Base-by-base conservation (phyloP, 2,329 filamentous ascomycete species). In the Stemphylium vesicarium region DNA sequence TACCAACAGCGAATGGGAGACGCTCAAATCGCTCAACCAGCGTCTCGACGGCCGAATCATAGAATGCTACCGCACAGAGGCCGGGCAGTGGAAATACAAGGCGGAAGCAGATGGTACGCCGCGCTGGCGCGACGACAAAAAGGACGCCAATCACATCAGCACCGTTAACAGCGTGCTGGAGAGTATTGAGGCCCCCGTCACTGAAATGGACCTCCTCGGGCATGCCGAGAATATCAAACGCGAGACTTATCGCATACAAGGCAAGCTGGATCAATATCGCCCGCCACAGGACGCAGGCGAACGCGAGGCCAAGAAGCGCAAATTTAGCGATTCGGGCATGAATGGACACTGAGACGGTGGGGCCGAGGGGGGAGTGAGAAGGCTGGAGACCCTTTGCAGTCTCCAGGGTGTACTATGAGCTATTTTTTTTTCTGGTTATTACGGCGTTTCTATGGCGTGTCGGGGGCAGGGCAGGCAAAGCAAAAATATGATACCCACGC, bases 91-190 rank as follows among this genome's bases (percentile, higher is more conserved):
- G 95, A 86, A 92, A 53, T 91, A 91, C 74, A 82, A 82, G 65
- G 68, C 74, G 12, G 79, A 81, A 53, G 66, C 70, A 26, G 77
- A 79, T 47, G 78, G 78, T 11, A 75, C 74, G 16, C 88, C 95
- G 65, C 87, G 93, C 26, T 94, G 97, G 76, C 85, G 95, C 47
- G 93, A 98, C 69, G 95, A 99, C 76, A 99, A 99, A 78, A 81
- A 82, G 24, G 89, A 96, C 63, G 92, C 91, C 0, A 99, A 99
- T 69, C 93, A 98, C 76, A 88, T 90, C 56, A 87, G 81, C 15
- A 94, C 91, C 0, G 91, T 97, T 1, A 81, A 87, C 22, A 96
- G 90, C 72, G 95, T 99, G 4, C 83, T 97, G 55, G 88, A 94
- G 62, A 96, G 91, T 75, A 98, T 99, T 65, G 84, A 87, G 57